Evolutionary conservation across 768 basidiomycete species (phyloP).

Genomic region (Paxillus ammoniavirescens): DNA sequence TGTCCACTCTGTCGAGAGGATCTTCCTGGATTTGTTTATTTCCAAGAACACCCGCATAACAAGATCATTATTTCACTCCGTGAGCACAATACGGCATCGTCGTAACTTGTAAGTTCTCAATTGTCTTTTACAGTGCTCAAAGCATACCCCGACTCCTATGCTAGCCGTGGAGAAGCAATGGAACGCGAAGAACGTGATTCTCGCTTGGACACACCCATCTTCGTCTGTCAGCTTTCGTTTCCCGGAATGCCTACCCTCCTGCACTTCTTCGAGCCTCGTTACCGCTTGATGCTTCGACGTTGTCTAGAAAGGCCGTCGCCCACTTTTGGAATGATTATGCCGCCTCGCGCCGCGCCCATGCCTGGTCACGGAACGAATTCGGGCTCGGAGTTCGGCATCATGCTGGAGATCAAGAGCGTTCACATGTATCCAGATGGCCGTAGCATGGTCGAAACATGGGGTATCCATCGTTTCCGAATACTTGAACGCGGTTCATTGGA

Average conservation of each 20-base stretch:
- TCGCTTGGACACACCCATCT: constrained; percentile 85
- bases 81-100: constrained; percentile 32
- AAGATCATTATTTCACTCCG: constrained; percentile 67
- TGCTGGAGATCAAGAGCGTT: constrained; percentile 85
- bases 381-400: constrained; percentile 76
- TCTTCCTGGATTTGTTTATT: constrained; percentile 73
- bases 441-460: constrained; percentile 78
- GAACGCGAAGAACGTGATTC: constrained; percentile 76
- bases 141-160: constrained; percentile 65
- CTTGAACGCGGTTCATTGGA: constrained; percentile 82
- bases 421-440: constrained; percentile 89
- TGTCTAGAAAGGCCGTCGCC: constrained; percentile 76
- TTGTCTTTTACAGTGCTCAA: constrained; percentile 49
- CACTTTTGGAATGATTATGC: constrained; percentile 93
- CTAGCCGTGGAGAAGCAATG: constrained; percentile 61
- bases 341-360: constrained; percentile 41
- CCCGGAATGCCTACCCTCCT: constrained; percentile 87
- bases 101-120: constrained; percentile 4
- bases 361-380: constrained; percentile 15
- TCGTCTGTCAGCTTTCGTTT: constrained; percentile 87
- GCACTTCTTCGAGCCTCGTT: constrained; percentile 93
- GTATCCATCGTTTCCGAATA: constrained; percentile 75
- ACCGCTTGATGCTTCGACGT: constrained; percentile 96
- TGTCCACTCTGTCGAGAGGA: constrained; percentile 87
- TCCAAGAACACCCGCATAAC: constrained; percentile 80